Evolutionary conservation across 2,329 filamentous ascomycete species (phyloP).

Genomic region (Neoscytalidium dimidiatum): DNA sequence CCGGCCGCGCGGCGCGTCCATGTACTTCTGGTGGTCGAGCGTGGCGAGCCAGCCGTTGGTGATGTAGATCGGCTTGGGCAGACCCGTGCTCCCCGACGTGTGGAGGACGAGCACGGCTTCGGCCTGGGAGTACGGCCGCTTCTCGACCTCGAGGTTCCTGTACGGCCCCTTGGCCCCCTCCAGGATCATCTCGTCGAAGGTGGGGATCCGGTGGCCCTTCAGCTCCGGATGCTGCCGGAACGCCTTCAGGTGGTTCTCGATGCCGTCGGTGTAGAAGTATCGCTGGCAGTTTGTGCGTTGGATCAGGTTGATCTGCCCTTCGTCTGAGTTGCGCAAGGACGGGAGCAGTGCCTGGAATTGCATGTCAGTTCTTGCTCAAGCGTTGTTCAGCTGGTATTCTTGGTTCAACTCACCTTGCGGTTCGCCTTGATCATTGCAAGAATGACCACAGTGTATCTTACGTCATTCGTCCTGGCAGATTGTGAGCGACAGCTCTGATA

Average conservation of each 20-base stretch:
- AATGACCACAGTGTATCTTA: conserved; percentile 15
- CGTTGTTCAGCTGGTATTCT: background rate
- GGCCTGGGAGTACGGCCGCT: conserved; percentile 1
- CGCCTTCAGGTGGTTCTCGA: conserved; percentile 13
- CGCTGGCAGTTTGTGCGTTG: conserved; percentile 1
- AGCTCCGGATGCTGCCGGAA: background rate
- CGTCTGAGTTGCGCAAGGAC: conserved; percentile 19
- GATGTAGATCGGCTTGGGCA: conserved; percentile 34
- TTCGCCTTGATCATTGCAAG: conserved; percentile 18
- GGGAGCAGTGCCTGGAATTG: conserved; percentile 6
- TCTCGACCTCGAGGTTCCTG: background rate
- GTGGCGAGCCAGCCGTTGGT: conserved; percentile 24
- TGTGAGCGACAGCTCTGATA: background rate
- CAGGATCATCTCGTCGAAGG: conserved; percentile 15
- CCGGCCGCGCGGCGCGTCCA: conserved; percentile 22
- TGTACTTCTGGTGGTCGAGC: conserved; percentile 23
- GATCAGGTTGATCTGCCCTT: conserved; percentile 16
- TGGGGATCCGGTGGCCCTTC: conserved; percentile 2
- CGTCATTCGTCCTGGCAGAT: conserved; percentile 1
- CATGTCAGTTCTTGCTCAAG: background rate
- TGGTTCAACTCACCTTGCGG: conserved; percentile 2
- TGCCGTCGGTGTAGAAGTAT: conserved; percentile 11
- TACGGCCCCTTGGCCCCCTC: conserved; percentile 5
- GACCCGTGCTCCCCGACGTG: conserved; percentile 38
- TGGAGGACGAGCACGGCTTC: conserved; percentile 34